A percentile compares a stretch with the other conserved stretches of the same genome.
Conservation (phyloP, 2,329 filamentous ascomycete species). For the Sarocladiaceae sp. region DNA sequence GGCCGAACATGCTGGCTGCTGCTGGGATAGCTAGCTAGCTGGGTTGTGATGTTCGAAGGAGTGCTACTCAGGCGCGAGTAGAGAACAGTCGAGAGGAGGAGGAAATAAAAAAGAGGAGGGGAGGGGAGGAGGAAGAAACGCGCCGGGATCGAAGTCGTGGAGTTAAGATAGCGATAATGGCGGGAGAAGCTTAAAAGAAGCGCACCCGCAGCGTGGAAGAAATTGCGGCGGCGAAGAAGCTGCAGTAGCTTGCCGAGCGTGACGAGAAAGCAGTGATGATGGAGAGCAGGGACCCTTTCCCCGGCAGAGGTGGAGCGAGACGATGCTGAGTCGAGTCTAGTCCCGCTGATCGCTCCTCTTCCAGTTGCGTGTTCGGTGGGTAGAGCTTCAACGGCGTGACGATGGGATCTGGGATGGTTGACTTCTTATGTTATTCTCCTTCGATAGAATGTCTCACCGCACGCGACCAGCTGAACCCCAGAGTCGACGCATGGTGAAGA, state of each 20-base stretch:
- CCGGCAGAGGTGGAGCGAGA: no score
- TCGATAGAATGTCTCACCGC: neutral
- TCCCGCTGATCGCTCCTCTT: neutral
- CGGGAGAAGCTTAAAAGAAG: neutral
- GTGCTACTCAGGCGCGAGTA: neutral
- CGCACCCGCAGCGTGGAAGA: neutral
- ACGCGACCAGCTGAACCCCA: neutral
- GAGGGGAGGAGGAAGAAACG: neutral
- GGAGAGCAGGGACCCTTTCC: no score
- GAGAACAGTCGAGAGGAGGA: neutral
- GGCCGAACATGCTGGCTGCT: constrained; percentile 1
- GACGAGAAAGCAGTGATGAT: no score
- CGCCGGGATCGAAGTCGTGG: neutral
- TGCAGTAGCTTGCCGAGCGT: neutral
- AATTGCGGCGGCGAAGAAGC: neutral
- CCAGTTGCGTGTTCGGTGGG: no score
- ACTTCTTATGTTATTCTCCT: neutral
- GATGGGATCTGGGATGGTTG: neutral
- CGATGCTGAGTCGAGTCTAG: constrained; percentile 3
- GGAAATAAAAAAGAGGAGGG: neutral
- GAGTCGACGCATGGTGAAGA: no score
- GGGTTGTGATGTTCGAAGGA: neutral
- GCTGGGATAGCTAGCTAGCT: no score
- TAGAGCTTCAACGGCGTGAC: no score
- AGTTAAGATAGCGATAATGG: neutral